Percentiles rank a stretch among this genome's conserved stretches.
phyloP scores from a whole-genome alignment of 441 rosid genomes.

The Eutrema salsugineum region DNA sequence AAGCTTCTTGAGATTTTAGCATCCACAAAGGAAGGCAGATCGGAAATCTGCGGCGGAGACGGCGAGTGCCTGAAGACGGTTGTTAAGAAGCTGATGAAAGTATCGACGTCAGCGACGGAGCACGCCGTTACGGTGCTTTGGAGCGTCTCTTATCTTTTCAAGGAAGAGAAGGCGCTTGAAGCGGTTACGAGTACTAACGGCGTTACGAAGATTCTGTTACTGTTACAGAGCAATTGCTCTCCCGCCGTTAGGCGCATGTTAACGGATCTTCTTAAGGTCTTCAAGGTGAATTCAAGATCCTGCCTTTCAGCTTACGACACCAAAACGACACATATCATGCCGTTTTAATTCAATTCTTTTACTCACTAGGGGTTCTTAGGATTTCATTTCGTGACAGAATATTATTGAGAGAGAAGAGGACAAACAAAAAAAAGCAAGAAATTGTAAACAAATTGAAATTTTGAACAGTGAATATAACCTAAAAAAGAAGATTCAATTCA shows the following conservation, averaged over 20 bases:
- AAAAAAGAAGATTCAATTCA: slow-evolving; percentile 23
- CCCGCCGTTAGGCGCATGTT: slow-evolving; percentile 72
- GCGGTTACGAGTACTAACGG: slow-evolving; percentile 60
- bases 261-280: slow-evolving; percentile 68
- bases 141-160: slow-evolving; percentile 65
- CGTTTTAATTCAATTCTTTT: slow-evolving; percentile 48
- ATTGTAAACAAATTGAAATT: slow-evolving; percentile 30
- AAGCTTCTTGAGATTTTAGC: slow-evolving; percentile 59
- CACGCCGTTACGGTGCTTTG: slow-evolving; percentile 75
- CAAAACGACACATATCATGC: slow-evolving; percentile 89
- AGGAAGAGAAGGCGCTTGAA: slow-evolving; percentile 62
- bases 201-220: slow-evolving; percentile 63
- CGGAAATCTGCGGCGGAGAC: slow-evolving; percentile 39
- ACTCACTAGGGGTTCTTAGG: slow-evolving; percentile 6
- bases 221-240: slow-evolving; percentile 89
- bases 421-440: neutral
- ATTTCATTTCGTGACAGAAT: neutral
- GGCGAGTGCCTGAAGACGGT: slow-evolving; percentile 50
- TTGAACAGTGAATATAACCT: slow-evolving; percentile 27
- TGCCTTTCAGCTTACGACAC: slow-evolving; percentile 79
- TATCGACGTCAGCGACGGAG: slow-evolving; percentile 66
- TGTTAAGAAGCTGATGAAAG: slow-evolving; percentile 63
- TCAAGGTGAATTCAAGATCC: slow-evolving; percentile 55
- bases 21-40: slow-evolving; percentile 58
- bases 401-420: neutral